Conservation (phyloP, 73 alveolate species). For the Durusdinium trenchii region DNA sequence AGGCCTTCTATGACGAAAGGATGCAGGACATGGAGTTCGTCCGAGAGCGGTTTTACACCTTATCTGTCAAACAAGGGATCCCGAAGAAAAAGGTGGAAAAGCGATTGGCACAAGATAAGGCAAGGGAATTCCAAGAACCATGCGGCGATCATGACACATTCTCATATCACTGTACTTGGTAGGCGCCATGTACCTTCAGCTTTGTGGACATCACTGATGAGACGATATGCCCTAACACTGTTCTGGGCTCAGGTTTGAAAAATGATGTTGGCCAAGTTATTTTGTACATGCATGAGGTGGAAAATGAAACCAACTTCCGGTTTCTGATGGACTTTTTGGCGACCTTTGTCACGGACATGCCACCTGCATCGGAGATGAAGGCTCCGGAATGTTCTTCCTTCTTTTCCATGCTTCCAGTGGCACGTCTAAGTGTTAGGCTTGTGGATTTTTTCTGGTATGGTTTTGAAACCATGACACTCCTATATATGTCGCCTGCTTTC, state of each 20-base stretch:
- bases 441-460: too few species aligned
- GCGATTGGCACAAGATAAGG: not conserved
- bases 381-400: not conserved
- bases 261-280: not conserved
- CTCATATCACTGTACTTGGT: not conserved
- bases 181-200: slow-evolving; percentile 19
- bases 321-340: slow-evolving; percentile 30
- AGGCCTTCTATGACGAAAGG: slow-evolving; percentile 46
- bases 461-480: too few species aligned
- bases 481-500: too few species aligned
- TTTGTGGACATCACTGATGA: not conserved
- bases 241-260: not conserved
- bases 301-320: not conserved
- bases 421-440: too few species aligned
- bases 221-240: not conserved
- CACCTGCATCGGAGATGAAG: not conserved
- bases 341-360: not conserved
- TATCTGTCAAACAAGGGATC: not conserved
- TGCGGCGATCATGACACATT: not conserved
- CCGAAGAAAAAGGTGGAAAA: slow-evolving; percentile 19
- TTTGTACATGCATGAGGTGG: not conserved
- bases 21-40: not conserved
- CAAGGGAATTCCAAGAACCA: not conserved
- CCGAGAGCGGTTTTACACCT: not conserved
- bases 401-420: not conserved